Evolutionary conservation across 257 asterid species (phyloP), one percentile per base, ranked within the genome.

Genomic region (Verbena officinalis): DNA sequence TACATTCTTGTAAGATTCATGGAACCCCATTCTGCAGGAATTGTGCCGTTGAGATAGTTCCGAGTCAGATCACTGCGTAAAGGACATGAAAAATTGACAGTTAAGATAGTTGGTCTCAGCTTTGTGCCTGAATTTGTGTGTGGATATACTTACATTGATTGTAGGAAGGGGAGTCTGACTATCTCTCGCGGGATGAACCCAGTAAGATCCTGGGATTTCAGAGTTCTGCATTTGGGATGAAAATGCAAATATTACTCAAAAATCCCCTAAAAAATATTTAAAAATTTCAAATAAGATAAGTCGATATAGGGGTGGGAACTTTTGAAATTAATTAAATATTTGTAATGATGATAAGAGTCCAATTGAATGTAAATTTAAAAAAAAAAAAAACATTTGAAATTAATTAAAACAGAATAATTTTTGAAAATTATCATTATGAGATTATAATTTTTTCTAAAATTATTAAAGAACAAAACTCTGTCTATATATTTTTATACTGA

Each of bases 11-110:
- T 78, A n/a, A 87, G 86, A 20, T 76, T 69, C 83, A 69, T 78
- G 73, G 92, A 75, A 38, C 85, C 95, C 96, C 96, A 89, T 89
- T 75, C 79, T 49, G 21, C 67, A 45, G 96, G 96, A 58, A 89
- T 82, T 59, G 78, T 73, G 27, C 96, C 95, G 74, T 78, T 82
- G 39, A 89, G 90, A 75, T 78, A 86, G 79, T 89, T 89, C 68
- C 90, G 83, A 33, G 77, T 73, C 6, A 86, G 78, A 34, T 89
- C 96, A 64, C 96, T 86, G 73, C 23, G 43, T 9, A 34, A 20
- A 65, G 12, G 9, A 16, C 5, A 62, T 59, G 24, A n/a, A 57
- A 30, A 59, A 46, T 33, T 34, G 58, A 66, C 56, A 24, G 67
- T 72, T 23, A 19, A 62, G 17, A 43, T 22, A 36, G 24, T 59